A percentile compares a stretch with the other conserved stretches of the same genome.
Evolutionary conservation across 2,329 filamentous ascomycete genomes (phyloP).

Genomic region (Aureobasidium sp.): DNA sequence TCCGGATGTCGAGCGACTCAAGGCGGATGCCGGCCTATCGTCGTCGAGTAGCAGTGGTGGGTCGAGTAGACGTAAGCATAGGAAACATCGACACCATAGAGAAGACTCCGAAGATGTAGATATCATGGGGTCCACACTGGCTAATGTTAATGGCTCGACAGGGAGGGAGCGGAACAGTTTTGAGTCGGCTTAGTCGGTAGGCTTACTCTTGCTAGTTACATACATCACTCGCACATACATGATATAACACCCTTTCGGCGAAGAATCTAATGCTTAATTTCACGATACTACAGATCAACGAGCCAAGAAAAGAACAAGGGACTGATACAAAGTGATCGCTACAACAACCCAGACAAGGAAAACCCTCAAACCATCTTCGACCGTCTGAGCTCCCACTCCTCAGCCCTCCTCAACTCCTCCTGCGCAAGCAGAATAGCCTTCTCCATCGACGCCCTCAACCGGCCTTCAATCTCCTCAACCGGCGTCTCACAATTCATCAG

Average conservation of each 20-base stretch:
- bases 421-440: conserved; percentile 24
- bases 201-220: background rate
- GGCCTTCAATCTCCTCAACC: conserved; percentile 38
- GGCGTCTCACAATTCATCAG: conserved; percentile 56
- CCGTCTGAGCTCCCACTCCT: conserved; percentile 29
- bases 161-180: background rate
- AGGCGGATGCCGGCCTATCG: conserved; percentile 24
- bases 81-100: background rate
- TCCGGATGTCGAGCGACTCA: conserved; percentile 28
- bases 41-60: background rate
- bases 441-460: conserved; percentile 31
- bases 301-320: background rate
- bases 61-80: background rate
- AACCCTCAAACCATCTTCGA: conserved; percentile 24
- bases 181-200: background rate
- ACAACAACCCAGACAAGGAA: background rate
- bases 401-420: conserved; percentile 28
- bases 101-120: conserved; percentile 6
- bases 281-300: background rate
- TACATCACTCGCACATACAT: background rate
- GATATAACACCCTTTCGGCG: background rate
- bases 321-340: background rate
- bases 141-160: conserved; percentile 7
- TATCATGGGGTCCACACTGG: conserved; percentile 6
- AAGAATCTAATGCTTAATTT: background rate